Evolutionary conservation across 441 rosid species (phyloP).

Genomic region (Viola pubescens): DNA sequence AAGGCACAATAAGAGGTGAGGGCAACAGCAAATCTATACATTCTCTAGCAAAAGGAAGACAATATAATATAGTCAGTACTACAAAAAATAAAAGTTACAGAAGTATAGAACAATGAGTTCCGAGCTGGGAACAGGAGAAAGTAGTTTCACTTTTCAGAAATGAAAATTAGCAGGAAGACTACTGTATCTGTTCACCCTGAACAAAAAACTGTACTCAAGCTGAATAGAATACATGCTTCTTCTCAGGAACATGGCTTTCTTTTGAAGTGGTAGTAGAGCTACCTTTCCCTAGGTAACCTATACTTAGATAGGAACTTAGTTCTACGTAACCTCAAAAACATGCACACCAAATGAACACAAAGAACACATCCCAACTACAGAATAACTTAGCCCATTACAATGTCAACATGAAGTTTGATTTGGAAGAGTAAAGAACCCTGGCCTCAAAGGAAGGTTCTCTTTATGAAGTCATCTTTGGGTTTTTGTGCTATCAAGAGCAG

Average conservation of each 20-base stretch:
- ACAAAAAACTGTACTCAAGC: slow-evolving; percentile 5
- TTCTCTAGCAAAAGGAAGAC: slow-evolving; percentile 8
- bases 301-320: neutral
- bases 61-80: slow-evolving; percentile 4
- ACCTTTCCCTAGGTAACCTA: too few species aligned
- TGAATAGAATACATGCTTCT: slow-evolving; percentile 12
- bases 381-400: slow-evolving; percentile 14
- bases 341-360: slow-evolving; percentile 19
- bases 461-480: slow-evolving; percentile 11
- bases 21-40: neutral
- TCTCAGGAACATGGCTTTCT: slow-evolving; percentile 4
- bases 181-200: slow-evolving; percentile 2
- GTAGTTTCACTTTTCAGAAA: slow-evolving; percentile 10
- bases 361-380: slow-evolving; percentile 13
- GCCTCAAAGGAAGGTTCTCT: slow-evolving; percentile 11
- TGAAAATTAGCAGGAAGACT: slow-evolving; percentile 5
- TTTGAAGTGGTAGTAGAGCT: neutral
- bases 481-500: slow-evolving; percentile 7
- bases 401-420: slow-evolving; percentile 17
- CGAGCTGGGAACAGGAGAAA: slow-evolving; percentile 12
- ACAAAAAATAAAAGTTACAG: slow-evolving; percentile 6
- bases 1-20: too few species aligned
- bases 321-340: slow-evolving; percentile 17
- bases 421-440: slow-evolving; percentile 9
- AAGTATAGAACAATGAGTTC: slow-evolving; percentile 5